Evolutionary conservation across 805 yeast species (phyloP).

Genomic region (Cyberlindnera euphorbiiphila): DNA sequence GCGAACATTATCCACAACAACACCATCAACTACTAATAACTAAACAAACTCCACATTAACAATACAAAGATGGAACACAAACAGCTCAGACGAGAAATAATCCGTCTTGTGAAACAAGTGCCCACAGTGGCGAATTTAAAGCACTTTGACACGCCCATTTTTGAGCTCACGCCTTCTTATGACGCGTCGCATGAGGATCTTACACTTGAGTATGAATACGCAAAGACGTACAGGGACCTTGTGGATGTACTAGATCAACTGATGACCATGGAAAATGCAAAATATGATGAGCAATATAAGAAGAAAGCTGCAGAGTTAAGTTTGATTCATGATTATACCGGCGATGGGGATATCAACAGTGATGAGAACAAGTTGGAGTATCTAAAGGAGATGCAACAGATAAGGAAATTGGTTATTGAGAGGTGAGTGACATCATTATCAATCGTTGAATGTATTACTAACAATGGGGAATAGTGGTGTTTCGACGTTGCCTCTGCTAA

Average conservation of each 20-base stretch:
- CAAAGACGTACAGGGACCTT: conserved; percentile 13
- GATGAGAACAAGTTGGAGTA: conserved; percentile 9
- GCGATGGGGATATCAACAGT: conserved; percentile 3
- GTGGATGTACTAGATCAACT: conserved; percentile 11
- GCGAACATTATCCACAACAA: conserved; percentile 4
- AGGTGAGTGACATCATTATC: conserved; percentile 6
- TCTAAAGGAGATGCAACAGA: conserved; percentile 10
- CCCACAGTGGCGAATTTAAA: conserved; percentile 4
- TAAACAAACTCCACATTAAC: background rate
- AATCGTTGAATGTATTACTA: background rate
- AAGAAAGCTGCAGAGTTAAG: background rate
- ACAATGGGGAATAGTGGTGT: conserved; percentile 6
- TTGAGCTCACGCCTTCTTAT: too few relatives aligned
- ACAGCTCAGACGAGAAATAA: conserved; percentile 1
- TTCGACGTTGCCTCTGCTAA: conserved; percentile 20
- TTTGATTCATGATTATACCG: conserved; percentile 10
- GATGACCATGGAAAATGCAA: conserved; percentile 11
- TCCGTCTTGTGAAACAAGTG: conserved; percentile 1
- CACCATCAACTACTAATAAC: background rate
- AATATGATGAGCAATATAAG: background rate
- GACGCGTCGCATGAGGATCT: conserved; percentile 1
- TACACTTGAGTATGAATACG: conserved; percentile 15
- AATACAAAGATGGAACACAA: conserved; percentile 1
- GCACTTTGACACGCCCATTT: conserved; percentile 3
- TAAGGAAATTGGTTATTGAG: conserved; percentile 19